Evolutionary conservation across 441 rosid genomes (phyloP), one percentile per base, ranked within the genome.

Genomic region (Euphorbia neoarborescens): DNA sequence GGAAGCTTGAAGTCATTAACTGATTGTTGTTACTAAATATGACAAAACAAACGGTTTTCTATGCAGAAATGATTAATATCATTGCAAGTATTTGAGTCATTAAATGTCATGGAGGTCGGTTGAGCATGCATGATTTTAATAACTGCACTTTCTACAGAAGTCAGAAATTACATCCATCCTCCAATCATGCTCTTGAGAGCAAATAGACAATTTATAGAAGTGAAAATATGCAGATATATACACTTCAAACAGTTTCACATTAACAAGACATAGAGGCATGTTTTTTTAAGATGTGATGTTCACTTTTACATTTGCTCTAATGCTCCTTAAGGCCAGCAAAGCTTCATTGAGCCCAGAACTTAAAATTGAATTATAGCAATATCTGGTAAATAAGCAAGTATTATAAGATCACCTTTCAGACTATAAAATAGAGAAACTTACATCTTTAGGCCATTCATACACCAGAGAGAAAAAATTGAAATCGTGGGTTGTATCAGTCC

Each of bases 401-500:
- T 37, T 22, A 61, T 32, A 4, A 70, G 32, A 58, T 48, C 60
- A 65, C 50, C 54, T 38, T 22, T 63, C 42, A 46, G 60, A 59
- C 72, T 71, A 77, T 75, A 72, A 20, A 63, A 60, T 44, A 44
- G 78, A 71, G 76, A 44, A 27, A 35, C 98, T 83, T 92, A 94
- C 99, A 78, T 94, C 99, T 87, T 90, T 94, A 56, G 98, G 98
- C 98, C 99, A 90, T 83, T 94, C 99, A 63, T 92, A 90, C 59
- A 90, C 90, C 70, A 92, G 86, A 38, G 98, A 89, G 85, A 94
- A 94, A 81, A 88, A 94, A 86, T 94, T 94, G 85, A 94, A 94
- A 86, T 94, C 99, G 69, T 94, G 99, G 75, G 99, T 94, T 72
- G 98, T 92, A 77, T 94, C 99, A 37, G 97, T 90, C 80, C 99